Conservation (phyloP, 768 basidiomycete genomes). For the Russula sp. region DNA sequence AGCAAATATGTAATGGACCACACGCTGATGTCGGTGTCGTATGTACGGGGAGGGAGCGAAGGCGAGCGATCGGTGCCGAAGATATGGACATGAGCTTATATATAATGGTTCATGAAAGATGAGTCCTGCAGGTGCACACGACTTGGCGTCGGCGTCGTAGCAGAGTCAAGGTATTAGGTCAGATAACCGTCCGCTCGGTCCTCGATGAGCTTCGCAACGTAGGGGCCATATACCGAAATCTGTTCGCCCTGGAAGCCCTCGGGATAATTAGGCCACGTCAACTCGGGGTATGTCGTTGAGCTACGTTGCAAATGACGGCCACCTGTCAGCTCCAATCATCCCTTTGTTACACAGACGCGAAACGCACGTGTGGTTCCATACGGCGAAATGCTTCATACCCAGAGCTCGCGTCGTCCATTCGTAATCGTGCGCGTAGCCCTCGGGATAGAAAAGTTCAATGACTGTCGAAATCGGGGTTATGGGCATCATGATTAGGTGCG, state of each 20-base stretch:
- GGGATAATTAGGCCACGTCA: conserved; percentile 60
- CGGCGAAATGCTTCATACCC: conserved; percentile 66
- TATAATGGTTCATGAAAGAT: not conserved
- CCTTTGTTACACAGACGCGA: not conserved
- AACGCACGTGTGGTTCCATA: conserved; percentile 76
- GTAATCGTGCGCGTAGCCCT: conserved; percentile 81
- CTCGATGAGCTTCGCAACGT: conserved; percentile 64
- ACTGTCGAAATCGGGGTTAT: conserved; percentile 69
- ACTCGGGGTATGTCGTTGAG: conserved; percentile 41
- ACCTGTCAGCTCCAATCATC: not conserved
- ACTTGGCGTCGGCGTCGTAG: not conserved
- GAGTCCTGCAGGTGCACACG: not conserved
- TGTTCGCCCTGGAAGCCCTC: conserved; percentile 77
- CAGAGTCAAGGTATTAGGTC: conserved; percentile 2
- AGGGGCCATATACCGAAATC: conserved; percentile 68
- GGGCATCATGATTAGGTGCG: conserved; percentile 83
- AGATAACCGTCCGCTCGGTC: conserved; percentile 46
- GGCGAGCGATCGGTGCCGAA: too few relatives aligned
- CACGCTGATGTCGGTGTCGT: too few relatives aligned
- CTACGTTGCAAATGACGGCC: conserved; percentile 13
- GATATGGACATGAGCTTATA: too few relatives aligned
- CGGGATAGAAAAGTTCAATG: conserved; percentile 79
- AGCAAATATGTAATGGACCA: not conserved
- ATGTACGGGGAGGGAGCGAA: too few relatives aligned
- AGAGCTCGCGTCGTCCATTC: conserved; percentile 74